Percentiles rank a stretch among this genome's conserved stretches.
These are phyloP conservation scores for Trapa bicornis DNA, from an alignment of 345 rosid species.

Conservation along the genomic window DNA sequence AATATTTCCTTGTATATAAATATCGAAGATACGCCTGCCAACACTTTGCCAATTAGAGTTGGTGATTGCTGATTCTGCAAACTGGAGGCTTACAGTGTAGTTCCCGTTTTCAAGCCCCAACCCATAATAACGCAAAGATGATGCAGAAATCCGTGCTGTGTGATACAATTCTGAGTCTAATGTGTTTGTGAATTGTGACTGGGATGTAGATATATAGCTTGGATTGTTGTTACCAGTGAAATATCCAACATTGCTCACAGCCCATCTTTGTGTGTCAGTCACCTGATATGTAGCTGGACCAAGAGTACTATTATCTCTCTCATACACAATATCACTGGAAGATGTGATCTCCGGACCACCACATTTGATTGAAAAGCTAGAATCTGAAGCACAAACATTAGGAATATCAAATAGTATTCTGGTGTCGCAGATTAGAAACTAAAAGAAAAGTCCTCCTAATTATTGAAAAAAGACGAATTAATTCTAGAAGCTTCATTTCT, in stretches of 20 bases:
- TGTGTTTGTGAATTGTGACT: slow-evolving; percentile 17
- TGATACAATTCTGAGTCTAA: slow-evolving; percentile 26
- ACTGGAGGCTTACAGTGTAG: no score
- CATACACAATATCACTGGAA: neutral
- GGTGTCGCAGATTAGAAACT: no score
- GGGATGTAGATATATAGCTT: no score
- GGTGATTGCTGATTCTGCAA: slow-evolving; percentile 21
- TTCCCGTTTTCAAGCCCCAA: no score
- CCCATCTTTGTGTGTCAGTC: no score
- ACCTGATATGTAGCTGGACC: no score
- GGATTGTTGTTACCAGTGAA: slow-evolving; percentile 3
- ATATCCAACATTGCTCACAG: no score
- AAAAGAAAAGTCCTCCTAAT: neutral
- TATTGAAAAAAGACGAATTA: neutral
- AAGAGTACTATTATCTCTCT: no score
- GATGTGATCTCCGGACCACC: slow-evolving; percentile 51
- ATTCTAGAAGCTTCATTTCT: no score
- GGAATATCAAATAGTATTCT: neutral
- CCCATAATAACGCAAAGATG: no score
- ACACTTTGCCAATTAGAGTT: slow-evolving; percentile 26
- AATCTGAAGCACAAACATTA: slow-evolving; percentile 23
- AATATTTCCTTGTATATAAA: slow-evolving; percentile 11
- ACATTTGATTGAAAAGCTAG: slow-evolving; percentile 37
- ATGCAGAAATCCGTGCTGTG: neutral
- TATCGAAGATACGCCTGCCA: slow-evolving; percentile 40